These are phyloP conservation scores for Chaetomiaceae sp. DNA, from an alignment of 2,329 filamentous ascomycete species.

Conservation along the genomic window DNA sequence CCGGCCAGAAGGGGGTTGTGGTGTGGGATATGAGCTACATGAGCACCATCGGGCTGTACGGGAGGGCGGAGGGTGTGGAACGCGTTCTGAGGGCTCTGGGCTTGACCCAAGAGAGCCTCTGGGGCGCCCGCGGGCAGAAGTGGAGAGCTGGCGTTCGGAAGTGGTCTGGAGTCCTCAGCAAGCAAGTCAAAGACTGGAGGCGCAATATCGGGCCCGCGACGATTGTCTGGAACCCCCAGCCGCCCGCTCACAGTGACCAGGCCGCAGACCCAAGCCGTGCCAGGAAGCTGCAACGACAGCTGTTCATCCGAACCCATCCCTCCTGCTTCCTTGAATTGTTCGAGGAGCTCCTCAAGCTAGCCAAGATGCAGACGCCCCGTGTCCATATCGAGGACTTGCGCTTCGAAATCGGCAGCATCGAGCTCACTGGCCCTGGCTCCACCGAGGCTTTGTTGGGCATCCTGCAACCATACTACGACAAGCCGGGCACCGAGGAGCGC, in stretches of 20 bases:
- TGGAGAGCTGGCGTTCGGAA: slow-evolving; percentile 59
- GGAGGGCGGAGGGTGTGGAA: slow-evolving; percentile 58
- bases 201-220: slow-evolving; percentile 67
- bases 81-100: slow-evolving; percentile 64
- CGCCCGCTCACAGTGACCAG: slow-evolving; percentile 19
- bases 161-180: slow-evolving; percentile 48
- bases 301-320: slow-evolving; percentile 77
- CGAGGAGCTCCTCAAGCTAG: slow-evolving; percentile 54
- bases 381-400: slow-evolving; percentile 65
- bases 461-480: slow-evolving; percentile 50
- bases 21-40: slow-evolving; percentile 95
- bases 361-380: slow-evolving; percentile 56
- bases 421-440: slow-evolving; percentile 62
- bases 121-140: slow-evolving; percentile 60
- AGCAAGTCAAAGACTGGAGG: slow-evolving; percentile 48
- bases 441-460: slow-evolving; percentile 72
- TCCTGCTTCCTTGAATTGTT: slow-evolving; percentile 70
- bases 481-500: slow-evolving; percentile 31
- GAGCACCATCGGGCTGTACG: slow-evolving; percentile 76
- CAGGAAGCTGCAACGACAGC: slow-evolving; percentile 33
- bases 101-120: slow-evolving; percentile 55
- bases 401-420: slow-evolving; percentile 60
- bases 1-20: slow-evolving; percentile 69
- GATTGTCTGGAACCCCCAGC: slow-evolving; percentile 66
- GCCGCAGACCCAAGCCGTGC: slow-evolving; percentile 10